These are phyloP conservation scores for Chlamydomonas sp. DNA, from an alignment of 139 green algal species.

Conservation along the genomic window DNA sequence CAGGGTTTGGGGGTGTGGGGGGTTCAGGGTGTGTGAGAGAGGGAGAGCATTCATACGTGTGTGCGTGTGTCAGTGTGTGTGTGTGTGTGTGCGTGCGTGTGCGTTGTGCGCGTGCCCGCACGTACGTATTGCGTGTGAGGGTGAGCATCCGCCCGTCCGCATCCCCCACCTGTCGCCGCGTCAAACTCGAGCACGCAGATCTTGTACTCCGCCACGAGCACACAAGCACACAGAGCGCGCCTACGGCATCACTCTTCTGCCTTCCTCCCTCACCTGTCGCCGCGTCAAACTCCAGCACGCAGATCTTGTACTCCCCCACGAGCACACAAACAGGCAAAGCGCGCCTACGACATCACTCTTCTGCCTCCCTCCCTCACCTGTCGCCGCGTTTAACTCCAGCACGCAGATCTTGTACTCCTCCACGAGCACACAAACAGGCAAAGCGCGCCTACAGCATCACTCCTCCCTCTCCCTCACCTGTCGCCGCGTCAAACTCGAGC, in stretches of 20 bases:
- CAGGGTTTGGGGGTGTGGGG: background rate
- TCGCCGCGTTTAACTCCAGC: slow-evolving; percentile 66
- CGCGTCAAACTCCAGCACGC: slow-evolving; percentile 74
- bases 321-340: too few species aligned
- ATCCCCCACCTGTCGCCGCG: slow-evolving; percentile 30
- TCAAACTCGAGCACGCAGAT: slow-evolving; percentile 87
- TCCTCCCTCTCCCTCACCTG: slow-evolving; percentile 29
- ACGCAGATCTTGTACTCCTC: slow-evolving; percentile 92
- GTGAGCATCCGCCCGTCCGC: too few species aligned
- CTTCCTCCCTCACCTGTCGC: slow-evolving; percentile 29
- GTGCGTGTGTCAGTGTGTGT: too few species aligned
- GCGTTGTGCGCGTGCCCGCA: too few species aligned
- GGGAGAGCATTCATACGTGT: too few species aligned
- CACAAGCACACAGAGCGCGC: too few species aligned
- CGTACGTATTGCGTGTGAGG: too few species aligned
- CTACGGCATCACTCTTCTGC: too few species aligned
- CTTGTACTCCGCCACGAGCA: slow-evolving; percentile 86
- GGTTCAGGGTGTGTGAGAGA: background rate
- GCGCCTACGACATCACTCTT: too few species aligned
- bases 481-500: slow-evolving; percentile 66
- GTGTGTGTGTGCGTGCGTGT: too few species aligned
- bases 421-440: slow-evolving; percentile 85
- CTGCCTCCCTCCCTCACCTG: slow-evolving; percentile 29
- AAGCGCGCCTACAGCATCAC: too few species aligned
- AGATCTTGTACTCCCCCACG: slow-evolving; percentile 93